These are phyloP conservation scores for Phytophthora vignae DNA, from an alignment of 352 stramenopile species.

Conservation along the genomic window DNA sequence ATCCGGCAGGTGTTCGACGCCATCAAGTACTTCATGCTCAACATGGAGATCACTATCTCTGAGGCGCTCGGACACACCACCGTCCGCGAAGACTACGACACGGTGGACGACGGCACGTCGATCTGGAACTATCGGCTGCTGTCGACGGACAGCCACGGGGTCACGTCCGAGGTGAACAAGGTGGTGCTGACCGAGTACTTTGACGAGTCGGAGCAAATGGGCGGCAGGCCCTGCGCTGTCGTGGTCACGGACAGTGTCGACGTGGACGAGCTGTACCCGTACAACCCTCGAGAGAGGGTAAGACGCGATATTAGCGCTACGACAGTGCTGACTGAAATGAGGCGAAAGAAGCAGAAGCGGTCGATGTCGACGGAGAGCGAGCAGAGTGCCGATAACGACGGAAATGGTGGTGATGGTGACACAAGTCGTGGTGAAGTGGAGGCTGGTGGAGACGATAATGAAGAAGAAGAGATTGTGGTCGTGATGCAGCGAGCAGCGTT, in stretches of 20 bases:
- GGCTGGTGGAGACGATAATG: constrained; percentile 6
- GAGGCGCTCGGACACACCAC: constrained; percentile 58
- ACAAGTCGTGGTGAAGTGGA: not conserved
- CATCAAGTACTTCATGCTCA: constrained; percentile 52
- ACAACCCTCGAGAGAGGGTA: constrained; percentile 38
- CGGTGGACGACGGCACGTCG: constrained; percentile 26
- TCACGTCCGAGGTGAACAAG: constrained; percentile 38
- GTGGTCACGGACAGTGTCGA: constrained; percentile 53
- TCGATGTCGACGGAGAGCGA: constrained; percentile 13
- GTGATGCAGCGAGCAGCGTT: constrained; percentile 43
- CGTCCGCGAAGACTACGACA: constrained; percentile 60
- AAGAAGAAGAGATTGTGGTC: constrained; percentile 36
- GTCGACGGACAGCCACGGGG: constrained; percentile 34
- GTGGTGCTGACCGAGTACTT: constrained; percentile 42
- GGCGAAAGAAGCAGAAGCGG: constrained; percentile 14
- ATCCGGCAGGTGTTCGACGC: constrained; percentile 67
- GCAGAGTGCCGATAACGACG: not conserved
- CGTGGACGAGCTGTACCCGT: constrained; percentile 56
- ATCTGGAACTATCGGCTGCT: constrained; percentile 59
- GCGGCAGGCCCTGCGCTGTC: constrained; percentile 35
- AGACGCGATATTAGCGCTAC: constrained; percentile 50
- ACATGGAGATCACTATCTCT: constrained; percentile 70
- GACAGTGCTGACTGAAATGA: constrained; percentile 34
- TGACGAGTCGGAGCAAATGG: constrained; percentile 27
- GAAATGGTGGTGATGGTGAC: not conserved